Base-by-base conservation (phyloP, 306 rosid species). In the Malus sylvestris region DNA sequence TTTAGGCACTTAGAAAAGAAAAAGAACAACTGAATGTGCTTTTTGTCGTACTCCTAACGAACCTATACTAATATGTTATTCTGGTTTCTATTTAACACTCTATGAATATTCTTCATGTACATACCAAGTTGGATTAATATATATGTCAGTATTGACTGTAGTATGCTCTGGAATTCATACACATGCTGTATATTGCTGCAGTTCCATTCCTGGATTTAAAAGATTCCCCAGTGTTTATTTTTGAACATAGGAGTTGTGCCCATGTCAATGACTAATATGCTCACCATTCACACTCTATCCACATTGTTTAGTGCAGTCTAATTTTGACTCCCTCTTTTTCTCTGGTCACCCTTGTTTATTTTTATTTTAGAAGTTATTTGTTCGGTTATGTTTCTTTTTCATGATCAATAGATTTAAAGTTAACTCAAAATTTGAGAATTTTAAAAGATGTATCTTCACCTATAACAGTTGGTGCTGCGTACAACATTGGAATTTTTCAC, bases 401-500 rank as follows among this genome's bases (percentile, higher is more conserved):
- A 3, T 62, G 33, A 77, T 29, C 69, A 57, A 61, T 69, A 12
- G n/a, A 45, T 20, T 42, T 68, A 27, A 27, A 4, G 33, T 13
- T 7, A 16, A 38, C 10, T 14, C 22, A 44, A 6, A 10, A 10
- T 44, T 33, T 23, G 22, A 62, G 69, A 69, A 20, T 57, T 73
- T 55, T 13, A 49, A 22, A 45, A 20, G 30, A 25, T 8, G 14
- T 59, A 29, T 67, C 29, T 62, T 42, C 14, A 4, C 27, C 58
- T 74, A 45, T 63, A 73, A 76, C 86, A 93, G 98, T 84, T 78
- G 79, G 80, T 80, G 98, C 87, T 27, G 97, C 98, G 76, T 93
- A 84, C 89, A 93, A 93, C 68, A 91, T 93, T 63, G 98, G 98
- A 82, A 93, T 93, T 80, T 93, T 93, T 76, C 98, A 93, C 81